Base-by-base conservation (phyloP, 2,329 filamentous ascomycete genomes). In the Calycina herbarum region DNA sequence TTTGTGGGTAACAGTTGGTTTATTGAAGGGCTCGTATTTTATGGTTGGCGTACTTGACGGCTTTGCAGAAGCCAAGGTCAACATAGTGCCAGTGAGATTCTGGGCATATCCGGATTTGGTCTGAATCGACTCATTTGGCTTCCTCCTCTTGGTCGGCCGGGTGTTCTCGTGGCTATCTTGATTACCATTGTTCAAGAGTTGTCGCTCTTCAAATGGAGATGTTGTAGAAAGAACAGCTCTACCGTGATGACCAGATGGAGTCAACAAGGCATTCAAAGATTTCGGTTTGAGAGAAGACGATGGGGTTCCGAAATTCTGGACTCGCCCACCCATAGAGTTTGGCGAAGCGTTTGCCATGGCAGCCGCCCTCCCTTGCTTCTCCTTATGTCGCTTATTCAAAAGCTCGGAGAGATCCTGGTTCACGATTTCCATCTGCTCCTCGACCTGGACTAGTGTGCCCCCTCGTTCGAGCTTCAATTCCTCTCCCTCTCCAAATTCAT, bases 401-500 rank as follows among this genome's bases (percentile, higher is more conserved):
- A 97, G 77, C 33, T 89, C 88, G 0, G 90, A 87, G 31, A 97
- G 76, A 73, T 97, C 93, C 61, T 94, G 93, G 70, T 94, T 85
- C 1, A 85, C 87, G 40, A 82, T 85, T 7, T 89, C 91, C n/a
- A 91, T 81, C 48, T 84, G 85, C 65, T 97, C 93, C 29, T 86
- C 85, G 1, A 97, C 92, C 77, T 97, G 88, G 11, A 97, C 90
- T 65, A 96, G 83, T 33, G 91, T 85, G 1, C 87, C 87, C 59
- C 89, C 89, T 60, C 88, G 85, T 71, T 97, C 93, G 62, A 97
- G 81, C 64, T 87, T 83, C 62, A 97, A 76, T 77, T 97, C 93
- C 67, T 96, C 92, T 5, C 93, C 94, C 66, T 95, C 91, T 40
- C 86, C 85, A 29, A 97, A 80, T n/a, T 85, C 84, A 45, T 83